phyloP scores from a whole-genome alignment of 352 stramenopile genomes.

The Globisporangium camurandrum region DNA sequence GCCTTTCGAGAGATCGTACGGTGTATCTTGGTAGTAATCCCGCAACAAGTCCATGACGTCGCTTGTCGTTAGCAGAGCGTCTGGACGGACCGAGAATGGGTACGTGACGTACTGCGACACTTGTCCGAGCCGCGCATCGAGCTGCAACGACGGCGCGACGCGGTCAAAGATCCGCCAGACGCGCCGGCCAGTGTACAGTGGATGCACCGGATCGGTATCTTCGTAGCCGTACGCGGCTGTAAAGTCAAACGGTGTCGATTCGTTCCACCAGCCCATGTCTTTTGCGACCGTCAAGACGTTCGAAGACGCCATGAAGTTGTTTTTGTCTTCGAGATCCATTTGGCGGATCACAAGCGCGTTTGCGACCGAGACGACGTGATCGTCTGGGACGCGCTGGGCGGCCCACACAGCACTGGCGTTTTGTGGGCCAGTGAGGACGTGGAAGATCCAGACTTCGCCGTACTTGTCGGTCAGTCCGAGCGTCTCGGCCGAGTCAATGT shows the following conservation, averaged over 20 bases:
- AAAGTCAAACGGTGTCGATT: slow-evolving; percentile 51
- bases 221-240: slow-evolving; percentile 58
- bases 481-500: slow-evolving; percentile 71
- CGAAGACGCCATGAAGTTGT: slow-evolving; percentile 83
- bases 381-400: slow-evolving; percentile 87
- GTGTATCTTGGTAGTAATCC: slow-evolving; percentile 83
- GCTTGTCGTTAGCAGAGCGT: slow-evolving; percentile 40
- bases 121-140: slow-evolving; percentile 54
- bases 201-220: slow-evolving; percentile 46
- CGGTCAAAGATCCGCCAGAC: slow-evolving; percentile 87
- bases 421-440: slow-evolving; percentile 87
- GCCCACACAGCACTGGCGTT: slow-evolving; percentile 89
- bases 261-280: slow-evolving; percentile 84
- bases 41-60: slow-evolving; percentile 68
- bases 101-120: slow-evolving; percentile 73
- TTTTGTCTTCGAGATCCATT: slow-evolving; percentile 62
- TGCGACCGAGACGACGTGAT: slow-evolving; percentile 85
- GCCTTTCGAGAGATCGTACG: slow-evolving; percentile 71
- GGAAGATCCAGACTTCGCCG: slow-evolving; percentile 92
- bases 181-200: slow-evolving; percentile 72
- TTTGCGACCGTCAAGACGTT: slow-evolving; percentile 83
- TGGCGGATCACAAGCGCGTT: slow-evolving; percentile 93
- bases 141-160: slow-evolving; percentile 62
- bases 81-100: slow-evolving; percentile 86
- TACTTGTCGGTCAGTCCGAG: slow-evolving; percentile 83